Evolutionary conservation across 768 basidiomycete genomes (phyloP).

Genomic region (Gymnopilus junonius): DNA sequence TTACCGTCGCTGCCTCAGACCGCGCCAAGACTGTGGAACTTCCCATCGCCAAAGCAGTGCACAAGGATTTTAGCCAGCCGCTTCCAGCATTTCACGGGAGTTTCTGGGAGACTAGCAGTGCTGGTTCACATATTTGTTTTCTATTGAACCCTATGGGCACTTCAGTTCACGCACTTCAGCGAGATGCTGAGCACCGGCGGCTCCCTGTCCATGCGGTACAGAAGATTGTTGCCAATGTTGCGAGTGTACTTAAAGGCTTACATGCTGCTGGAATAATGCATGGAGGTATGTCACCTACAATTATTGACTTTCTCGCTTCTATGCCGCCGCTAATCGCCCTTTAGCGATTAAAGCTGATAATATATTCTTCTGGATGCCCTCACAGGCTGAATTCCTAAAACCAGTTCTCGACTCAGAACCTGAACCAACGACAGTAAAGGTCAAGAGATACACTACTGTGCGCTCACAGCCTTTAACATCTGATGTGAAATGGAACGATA

Average conservation of each 20-base stretch:
- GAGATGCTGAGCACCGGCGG: constrained; percentile 1
- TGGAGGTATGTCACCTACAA: constrained; percentile 18
- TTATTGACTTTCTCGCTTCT: too few species aligned
- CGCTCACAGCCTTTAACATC: constrained; percentile 16
- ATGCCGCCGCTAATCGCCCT: neutral
- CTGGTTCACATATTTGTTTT: constrained; percentile 18
- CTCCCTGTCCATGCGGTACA: constrained; percentile 21
- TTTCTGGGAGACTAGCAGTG: constrained; percentile 19
- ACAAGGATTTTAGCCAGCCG: neutral
- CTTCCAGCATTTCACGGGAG: constrained; percentile 6
- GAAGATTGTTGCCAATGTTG: constrained; percentile 4
- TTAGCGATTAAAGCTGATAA: constrained; percentile 16
- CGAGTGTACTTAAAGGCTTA: neutral
- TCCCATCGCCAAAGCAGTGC: constrained; percentile 12
- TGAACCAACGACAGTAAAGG: neutral
- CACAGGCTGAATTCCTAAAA: constrained; percentile 3
- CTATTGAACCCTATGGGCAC: constrained; percentile 8
- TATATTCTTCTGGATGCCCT: constrained; percentile 6
- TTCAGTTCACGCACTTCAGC: constrained; percentile 3
- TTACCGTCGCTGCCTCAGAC: constrained; percentile 15
- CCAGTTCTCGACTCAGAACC: constrained; percentile 15
- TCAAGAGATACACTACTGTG: constrained; percentile 10
- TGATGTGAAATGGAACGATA: constrained; percentile 13
- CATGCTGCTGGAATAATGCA: constrained; percentile 20
- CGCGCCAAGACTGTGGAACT: constrained; percentile 9